Evolutionary conservation across 805 yeast genomes (phyloP), one percentile per base, ranked within the genome.

Genomic region (Saccharomycopsis sp.): DNA sequence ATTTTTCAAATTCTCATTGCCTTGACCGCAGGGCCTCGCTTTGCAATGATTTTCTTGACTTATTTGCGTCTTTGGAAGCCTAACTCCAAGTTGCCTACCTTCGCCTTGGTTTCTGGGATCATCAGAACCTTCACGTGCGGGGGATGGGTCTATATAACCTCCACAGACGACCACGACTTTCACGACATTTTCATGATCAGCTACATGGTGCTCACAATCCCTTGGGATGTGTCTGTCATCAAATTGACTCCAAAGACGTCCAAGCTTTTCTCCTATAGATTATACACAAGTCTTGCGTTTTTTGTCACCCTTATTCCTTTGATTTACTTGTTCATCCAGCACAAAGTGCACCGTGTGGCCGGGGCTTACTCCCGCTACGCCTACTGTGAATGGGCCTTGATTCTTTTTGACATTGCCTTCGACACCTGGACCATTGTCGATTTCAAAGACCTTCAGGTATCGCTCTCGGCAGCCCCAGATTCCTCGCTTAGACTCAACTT

Each of bases 341-440:
- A 94, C 73, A 91, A 91, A 70, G 95, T 94, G 23, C 87, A 90
- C 65, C 82, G 78, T 53, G 73, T 84, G 51, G 80, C 97, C 0
- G 99, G 99, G n/a, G 97, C 99, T 1, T 94, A 94, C 69, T 91
- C 98, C 0, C 79, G 84, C 51, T 94, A 94, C 70, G 97, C 99
- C 0, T 91, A 90, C 70, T 85, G 90, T 65, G 99, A 94, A 73
- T 94, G 99, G 99, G 73, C 87, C 0, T 76, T 94, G 67, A 89
- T 94, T 57, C 66, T 91, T 29, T 77, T 91, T 56, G 99, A 94
- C 67, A 76, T 94, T 24, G 83, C 81, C 3, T 94, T 91, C 70
- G 99, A 94, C 70, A 75, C 94, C 0, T 84, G 89, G 79, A 79
- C 96, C 0, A 77, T 82, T 16, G 60, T 75, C 21, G 97, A 92